A percentile compares a stretch with the other conserved stretches of the same genome.
These are phyloP conservation scores for Macadamia integrifolia DNA, from an alignment of 164 flowering plant genomes.

Conservation along the genomic window DNA sequence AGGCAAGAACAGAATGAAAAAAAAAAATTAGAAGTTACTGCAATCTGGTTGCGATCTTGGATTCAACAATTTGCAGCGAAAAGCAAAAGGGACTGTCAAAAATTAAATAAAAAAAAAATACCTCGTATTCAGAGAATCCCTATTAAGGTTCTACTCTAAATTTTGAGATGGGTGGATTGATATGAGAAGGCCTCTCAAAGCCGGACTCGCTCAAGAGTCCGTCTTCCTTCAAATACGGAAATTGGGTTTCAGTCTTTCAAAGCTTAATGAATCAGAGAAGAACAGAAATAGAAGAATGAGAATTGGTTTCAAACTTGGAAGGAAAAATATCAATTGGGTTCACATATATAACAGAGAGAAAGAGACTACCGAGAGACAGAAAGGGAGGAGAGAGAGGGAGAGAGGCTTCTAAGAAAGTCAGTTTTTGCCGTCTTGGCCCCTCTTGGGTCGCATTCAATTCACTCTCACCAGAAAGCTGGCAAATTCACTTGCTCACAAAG, in stretches of 20 bases:
- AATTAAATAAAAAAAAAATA: constrained; percentile 9
- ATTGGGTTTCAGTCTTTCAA: neutral
- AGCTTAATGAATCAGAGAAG: no score
- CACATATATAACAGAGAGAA: no score
- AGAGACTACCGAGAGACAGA: neutral
- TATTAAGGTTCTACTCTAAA: neutral
- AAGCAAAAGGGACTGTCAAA: neutral
- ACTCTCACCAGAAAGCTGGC: no score
- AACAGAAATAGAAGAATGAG: no score
- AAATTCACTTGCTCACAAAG: no score
- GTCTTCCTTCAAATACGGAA: neutral
- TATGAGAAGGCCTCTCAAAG: neutral
- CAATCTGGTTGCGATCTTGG: constrained; percentile 11
- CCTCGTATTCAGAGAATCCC: constrained; percentile 3
- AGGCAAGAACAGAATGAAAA: neutral
- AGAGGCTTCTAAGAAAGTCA: neutral
- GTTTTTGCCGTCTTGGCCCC: neutral
- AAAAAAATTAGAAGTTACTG: constrained; percentile 8
- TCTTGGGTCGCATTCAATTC: neutral
- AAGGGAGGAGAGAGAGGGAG: neutral
- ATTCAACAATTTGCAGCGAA: constrained; percentile 7
- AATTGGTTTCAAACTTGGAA: neutral
- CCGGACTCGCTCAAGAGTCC: neutral
- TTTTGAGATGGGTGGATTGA: neutral
- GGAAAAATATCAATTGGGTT: neutral